These are phyloP conservation scores for Podospora didyma DNA, from an alignment of 495 filamentous ascomycete genomes.

Conservation along the genomic window DNA sequence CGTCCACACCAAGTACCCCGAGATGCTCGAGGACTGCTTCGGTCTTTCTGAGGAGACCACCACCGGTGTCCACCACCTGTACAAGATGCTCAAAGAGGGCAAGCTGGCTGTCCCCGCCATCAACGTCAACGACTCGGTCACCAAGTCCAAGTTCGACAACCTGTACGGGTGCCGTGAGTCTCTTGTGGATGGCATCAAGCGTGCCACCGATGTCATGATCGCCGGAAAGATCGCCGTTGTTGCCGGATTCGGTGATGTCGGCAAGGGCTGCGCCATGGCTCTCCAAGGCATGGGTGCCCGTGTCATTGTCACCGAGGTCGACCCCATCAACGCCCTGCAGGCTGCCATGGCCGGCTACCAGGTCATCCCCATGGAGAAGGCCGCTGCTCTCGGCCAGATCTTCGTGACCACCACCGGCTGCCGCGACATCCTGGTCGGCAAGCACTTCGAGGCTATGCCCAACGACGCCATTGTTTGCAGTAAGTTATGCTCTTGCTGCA, in stretches of 20 bases:
- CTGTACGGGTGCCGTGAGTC: slow-evolving; percentile 99
- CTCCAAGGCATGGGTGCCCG: slow-evolving; percentile 96
- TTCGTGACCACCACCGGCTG: slow-evolving; percentile 99
- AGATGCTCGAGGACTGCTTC: slow-evolving; percentile 95
- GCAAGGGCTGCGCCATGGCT: slow-evolving; percentile 96
- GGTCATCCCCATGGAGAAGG: slow-evolving; percentile 97
- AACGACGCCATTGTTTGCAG: slow-evolving; percentile 99
- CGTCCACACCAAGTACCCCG: slow-evolving; percentile 96
- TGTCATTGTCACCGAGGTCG: slow-evolving; percentile 93
- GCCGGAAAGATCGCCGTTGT: slow-evolving; percentile 97
- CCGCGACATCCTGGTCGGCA: slow-evolving; percentile 89
- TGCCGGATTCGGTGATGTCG: slow-evolving; percentile 97
- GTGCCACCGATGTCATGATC: slow-evolving; percentile 99
- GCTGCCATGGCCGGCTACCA: slow-evolving; percentile 96
- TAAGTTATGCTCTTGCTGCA: slow-evolving; percentile 43
- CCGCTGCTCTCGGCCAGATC: slow-evolving; percentile 83
- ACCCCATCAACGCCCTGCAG: slow-evolving; percentile 99
- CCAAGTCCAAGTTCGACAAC: slow-evolving; percentile 99
- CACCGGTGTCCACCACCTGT: slow-evolving; percentile 98
- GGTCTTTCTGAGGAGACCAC: slow-evolving; percentile 99
- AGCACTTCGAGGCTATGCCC: slow-evolving; percentile 95
- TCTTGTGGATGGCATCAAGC: slow-evolving; percentile 98
- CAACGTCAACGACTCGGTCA: slow-evolving; percentile 99
- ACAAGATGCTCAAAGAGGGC: slow-evolving; percentile 92
- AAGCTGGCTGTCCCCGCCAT: slow-evolving; percentile 91